Evolutionary conservation across 2,329 filamentous ascomycete species (phyloP).

Genomic region (Ceratocystis harringtonii): DNA sequence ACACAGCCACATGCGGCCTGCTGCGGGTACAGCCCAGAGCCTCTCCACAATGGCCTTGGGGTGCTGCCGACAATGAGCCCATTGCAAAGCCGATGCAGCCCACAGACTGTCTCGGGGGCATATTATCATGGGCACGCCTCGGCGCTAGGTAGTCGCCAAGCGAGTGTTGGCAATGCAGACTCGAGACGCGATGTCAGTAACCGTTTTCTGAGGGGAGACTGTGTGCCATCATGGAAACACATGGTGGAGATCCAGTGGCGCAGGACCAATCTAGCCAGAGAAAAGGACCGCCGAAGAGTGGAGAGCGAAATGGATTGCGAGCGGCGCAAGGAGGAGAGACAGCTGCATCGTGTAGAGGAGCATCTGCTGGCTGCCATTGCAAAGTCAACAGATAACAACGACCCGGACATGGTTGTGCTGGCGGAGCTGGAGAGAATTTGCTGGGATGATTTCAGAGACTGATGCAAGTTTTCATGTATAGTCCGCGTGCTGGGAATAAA

Average conservation of each 20-base stretch:
- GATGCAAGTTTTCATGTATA: background rate
- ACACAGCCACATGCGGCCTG: background rate
- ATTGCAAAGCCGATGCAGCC: background rate
- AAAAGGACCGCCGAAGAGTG: background rate
- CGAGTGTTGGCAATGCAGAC: background rate
- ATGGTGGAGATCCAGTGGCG: background rate
- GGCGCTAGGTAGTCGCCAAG: background rate
- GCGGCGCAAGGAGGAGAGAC: background rate
- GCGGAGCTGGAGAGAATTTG: background rate
- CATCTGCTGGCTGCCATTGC: background rate
- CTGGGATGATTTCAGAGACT: background rate
- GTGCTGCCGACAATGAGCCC: background rate
- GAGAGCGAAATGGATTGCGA: background rate
- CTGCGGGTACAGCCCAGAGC: background rate
- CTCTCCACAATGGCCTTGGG: background rate
- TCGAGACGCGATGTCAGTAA: background rate
- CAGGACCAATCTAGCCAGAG: background rate
- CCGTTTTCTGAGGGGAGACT: background rate
- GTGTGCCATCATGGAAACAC: background rate
- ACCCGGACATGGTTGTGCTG: background rate
- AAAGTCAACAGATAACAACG: background rate
- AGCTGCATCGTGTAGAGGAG: background rate
- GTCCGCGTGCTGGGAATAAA: too few species aligned
- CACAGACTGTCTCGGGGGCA: background rate
- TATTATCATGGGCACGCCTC: background rate